These are phyloP conservation scores for Eucalyptus curtisii DNA, from an alignment of 345 rosid species.

Conservation along the genomic window DNA sequence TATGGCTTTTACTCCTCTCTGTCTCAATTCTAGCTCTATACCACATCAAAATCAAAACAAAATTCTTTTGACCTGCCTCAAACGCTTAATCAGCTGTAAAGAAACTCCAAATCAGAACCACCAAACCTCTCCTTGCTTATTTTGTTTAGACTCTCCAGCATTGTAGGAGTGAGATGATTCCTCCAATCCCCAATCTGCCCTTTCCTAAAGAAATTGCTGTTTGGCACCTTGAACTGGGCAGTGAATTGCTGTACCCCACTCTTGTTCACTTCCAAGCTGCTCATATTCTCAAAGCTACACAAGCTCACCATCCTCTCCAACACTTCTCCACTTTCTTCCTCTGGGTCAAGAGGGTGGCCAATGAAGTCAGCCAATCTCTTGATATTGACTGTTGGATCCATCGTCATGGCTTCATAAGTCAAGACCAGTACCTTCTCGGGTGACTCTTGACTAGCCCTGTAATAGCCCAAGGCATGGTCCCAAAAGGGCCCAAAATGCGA, in stretches of 20 bases:
- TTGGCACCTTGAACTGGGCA: background rate
- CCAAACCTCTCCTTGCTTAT: background rate
- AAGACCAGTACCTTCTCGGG: background rate
- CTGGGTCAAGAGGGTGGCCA: background rate
- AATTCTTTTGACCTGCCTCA: background rate
- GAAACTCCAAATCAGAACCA: background rate
- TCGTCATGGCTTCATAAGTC: background rate
- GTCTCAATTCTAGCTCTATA: background rate
- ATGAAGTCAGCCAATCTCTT: background rate
- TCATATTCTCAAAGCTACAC: background rate
- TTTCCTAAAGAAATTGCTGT: background rate
- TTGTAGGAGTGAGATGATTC: background rate
- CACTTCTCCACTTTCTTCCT: background rate
- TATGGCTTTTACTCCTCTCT: background rate
- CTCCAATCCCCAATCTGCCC: background rate
- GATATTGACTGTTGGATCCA: background rate
- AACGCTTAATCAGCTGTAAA: background rate
- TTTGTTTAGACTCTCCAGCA: background rate
- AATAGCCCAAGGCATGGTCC: background rate
- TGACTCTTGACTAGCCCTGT: background rate
- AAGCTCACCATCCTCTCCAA: background rate
- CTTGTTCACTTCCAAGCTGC: background rate
- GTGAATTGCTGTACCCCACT: background rate
- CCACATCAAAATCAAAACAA: background rate
- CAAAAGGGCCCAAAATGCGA: background rate